phyloP scores from a whole-genome alignment of 768 basidiomycete genomes.

The Solioccasus polychromus region DNA sequence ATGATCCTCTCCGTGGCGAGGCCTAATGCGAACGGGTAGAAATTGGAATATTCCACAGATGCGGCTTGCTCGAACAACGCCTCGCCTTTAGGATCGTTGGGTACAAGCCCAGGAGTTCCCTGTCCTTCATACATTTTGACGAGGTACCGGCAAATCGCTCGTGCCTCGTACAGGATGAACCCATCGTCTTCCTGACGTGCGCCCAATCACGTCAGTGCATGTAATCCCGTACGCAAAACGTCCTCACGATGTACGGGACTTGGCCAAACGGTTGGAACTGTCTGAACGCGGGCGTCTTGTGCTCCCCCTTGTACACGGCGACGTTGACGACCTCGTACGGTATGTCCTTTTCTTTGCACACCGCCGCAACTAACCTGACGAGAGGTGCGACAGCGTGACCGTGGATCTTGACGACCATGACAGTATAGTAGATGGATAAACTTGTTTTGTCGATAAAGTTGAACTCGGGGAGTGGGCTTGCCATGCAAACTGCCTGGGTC shows the following conservation, averaged over 20 bases:
- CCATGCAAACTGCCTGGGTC: not conserved
- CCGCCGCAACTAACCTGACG: conserved; percentile 38
- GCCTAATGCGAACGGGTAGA: conserved; percentile 44
- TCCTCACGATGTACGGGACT: conserved; percentile 32
- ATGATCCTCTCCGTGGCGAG: conserved; percentile 49
- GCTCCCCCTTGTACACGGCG: conserved; percentile 32
- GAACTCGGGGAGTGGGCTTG: not conserved
- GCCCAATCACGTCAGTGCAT: not conserved
- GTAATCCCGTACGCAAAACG: not conserved
- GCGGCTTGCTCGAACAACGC: conserved; percentile 23
- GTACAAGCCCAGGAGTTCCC: conserved; percentile 21
- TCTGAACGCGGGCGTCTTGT: conserved; percentile 34
- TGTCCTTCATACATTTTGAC: conserved; percentile 23
- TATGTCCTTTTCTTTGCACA: conserved; percentile 39
- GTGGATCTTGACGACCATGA: conserved; percentile 47
- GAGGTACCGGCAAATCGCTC: conserved; percentile 34
- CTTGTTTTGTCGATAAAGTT: not conserved
- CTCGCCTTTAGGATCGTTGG: conserved; percentile 9
- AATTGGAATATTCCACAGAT: conserved; percentile 35
- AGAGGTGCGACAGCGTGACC: conserved; percentile 37
- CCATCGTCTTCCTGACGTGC: conserved; percentile 29
- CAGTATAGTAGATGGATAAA: not conserved
- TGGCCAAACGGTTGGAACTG: conserved; percentile 39
- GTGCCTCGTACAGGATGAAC: conserved; percentile 25
- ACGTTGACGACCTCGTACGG: conserved; percentile 37